Conservation (phyloP, 1,284 basidiomycete species). For the Vanrija pseudolonga region DNA sequence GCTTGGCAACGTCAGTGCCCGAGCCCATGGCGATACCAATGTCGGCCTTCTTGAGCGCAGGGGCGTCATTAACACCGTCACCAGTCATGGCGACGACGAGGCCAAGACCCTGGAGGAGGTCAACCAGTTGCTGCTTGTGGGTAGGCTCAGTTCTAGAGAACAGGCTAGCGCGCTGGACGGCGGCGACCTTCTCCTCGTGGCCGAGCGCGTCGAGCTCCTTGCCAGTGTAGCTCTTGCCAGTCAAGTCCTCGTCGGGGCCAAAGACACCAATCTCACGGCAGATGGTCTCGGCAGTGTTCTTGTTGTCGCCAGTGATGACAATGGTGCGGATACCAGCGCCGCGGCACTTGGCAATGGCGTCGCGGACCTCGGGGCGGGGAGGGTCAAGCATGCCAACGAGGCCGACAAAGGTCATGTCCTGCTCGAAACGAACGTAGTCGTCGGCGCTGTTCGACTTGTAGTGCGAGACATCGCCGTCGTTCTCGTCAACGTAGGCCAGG, state of each 20-base stretch:
- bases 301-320: conserved; percentile 98
- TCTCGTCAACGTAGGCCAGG: conserved; percentile 77
- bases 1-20: conserved; percentile 96
- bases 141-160: conserved; percentile 92
- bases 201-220: conserved; percentile 80
- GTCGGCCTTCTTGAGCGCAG: conserved; percentile 93
- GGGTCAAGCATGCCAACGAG: conserved; percentile 98
- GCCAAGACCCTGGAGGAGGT: conserved; percentile 86
- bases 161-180: conserved; percentile 79
- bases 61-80: conserved; percentile 95
- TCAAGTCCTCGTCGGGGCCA: conserved; percentile 71
- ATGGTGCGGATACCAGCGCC: conserved; percentile 93
- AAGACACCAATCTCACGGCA: conserved; percentile 95
- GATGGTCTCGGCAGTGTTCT: conserved; percentile 95
- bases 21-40: conserved; percentile 99
- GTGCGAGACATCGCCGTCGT: conserved; percentile 70
- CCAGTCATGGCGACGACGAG: conserved; percentile 98
- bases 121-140: conserved; percentile 93
- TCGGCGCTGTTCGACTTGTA: conserved; percentile 72
- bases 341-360: conserved; percentile 82
- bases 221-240: conserved; percentile 91
- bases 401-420: conserved; percentile 86
- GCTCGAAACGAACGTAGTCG: conserved; percentile 86
- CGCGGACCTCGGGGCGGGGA: conserved; percentile 86
- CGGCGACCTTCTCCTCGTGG: conserved; percentile 73